Percentiles rank a stretch among this genome's conserved stretches.
phyloP scores from a whole-genome alignment of 345 rosid species.

The Acer saccharum region DNA sequence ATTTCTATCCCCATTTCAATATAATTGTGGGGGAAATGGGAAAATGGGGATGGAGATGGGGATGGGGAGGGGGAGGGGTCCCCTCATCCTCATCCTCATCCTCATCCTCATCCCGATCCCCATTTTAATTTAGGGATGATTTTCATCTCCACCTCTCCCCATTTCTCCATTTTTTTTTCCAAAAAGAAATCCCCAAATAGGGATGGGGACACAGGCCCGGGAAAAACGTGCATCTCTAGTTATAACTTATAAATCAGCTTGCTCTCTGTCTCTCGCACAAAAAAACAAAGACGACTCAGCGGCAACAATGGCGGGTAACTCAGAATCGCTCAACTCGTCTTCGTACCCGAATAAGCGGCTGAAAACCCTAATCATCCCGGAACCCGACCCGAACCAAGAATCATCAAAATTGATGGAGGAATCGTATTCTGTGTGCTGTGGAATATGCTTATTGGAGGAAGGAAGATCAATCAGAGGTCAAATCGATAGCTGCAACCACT shows the following conservation, averaged over 20 bases:
- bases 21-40: too few relatives aligned
- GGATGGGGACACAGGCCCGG: too few relatives aligned
- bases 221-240: too few relatives aligned
- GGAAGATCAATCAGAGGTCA: conserved; percentile 47
- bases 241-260: background rate
- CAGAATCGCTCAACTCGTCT: background rate
- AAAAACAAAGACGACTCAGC: background rate
- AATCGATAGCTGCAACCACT: conserved; percentile 62
- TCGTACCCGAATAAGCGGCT: conserved; percentile 25
- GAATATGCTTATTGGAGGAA: conserved; percentile 53
- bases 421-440: conserved; percentile 30
- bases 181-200: too few relatives aligned
- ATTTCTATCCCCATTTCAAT: too few relatives aligned
- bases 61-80: too few relatives aligned
- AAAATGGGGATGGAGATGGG: too few relatives aligned
- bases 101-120: too few relatives aligned
- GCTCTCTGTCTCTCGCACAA: background rate
- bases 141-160: too few relatives aligned
- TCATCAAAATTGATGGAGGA: conserved; percentile 7
- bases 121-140: too few relatives aligned
- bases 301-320: background rate
- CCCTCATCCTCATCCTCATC: too few relatives aligned
- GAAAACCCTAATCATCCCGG: conserved; percentile 8
- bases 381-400: background rate
- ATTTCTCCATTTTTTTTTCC: too few relatives aligned